Evolutionary conservation across 2,329 filamentous ascomycete species (phyloP), one percentile per base, ranked within the genome.

Genomic region (Samsoniella hepiali): DNA sequence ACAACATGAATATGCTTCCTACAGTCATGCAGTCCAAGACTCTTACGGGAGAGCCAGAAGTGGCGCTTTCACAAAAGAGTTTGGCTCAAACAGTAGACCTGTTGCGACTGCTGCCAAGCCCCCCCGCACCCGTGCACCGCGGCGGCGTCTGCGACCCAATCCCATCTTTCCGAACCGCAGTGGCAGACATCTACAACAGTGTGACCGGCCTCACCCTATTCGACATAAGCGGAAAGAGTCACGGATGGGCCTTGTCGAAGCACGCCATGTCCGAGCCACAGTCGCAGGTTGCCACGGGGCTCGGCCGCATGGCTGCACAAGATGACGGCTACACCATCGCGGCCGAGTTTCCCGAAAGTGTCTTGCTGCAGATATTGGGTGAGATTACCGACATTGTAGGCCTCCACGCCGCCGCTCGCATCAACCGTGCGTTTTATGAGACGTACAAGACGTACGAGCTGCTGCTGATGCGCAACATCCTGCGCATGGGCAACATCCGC

Each of bases 121-220:
- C 81, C 0, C 76, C 80, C 0, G 75, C 78, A 0, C 71, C 74
- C 1, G 67, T 78, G 0, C 77, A 76, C 50, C 74, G 76, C 34
- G 76, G 75, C 13, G 75, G 78, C 4, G 76, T 82, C 1, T 85
- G 82, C 67, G 82, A 85, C 63, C 81, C 81, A 8, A 76, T 77
- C 5, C 76, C 79, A 1, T 71, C 77, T 0, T 82, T 85, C 58
- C 76, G 80, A 9, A 73, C 74, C 5, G 77, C 80, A 7, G 72
- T 84, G 10, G 78, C 75, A 32, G 81, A 84, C 63, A 79, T 84
- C 2, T 82, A 78, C 63, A 82, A 82, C 60, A 83, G 81, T 61
- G 75, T 84, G 3, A 69, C 72, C 7, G 82, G 82, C 0, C 65
- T 84, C 5, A 83, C 80, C 2, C 73, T 84, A 0, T 72, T 76